Percentiles rank a stretch among this genome's conserved stretches.
phyloP scores from a whole-genome alignment of 371 early-diverging fungal genomes.

The Actinomortierella wolfii region DNA sequence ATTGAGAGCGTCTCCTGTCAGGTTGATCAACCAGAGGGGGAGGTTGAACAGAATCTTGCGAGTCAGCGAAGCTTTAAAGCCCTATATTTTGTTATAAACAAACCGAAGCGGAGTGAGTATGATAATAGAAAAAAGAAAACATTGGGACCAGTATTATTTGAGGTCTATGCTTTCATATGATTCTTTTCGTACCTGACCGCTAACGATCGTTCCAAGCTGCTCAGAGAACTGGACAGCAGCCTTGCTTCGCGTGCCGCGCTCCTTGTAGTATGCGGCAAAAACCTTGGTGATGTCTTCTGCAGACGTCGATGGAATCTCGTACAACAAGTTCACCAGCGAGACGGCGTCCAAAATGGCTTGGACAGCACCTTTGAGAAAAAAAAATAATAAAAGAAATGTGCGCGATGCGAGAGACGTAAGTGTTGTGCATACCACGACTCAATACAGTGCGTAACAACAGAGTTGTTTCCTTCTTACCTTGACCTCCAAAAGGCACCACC shows the following conservation, averaged over 20 bases:
- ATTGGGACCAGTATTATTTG: too few species aligned
- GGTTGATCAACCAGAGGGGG: conserved; percentile 21
- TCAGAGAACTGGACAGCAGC: conserved; percentile 32
- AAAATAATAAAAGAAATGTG: background rate
- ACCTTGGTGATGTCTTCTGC: conserved; percentile 8
- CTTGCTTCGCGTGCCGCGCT: conserved; percentile 20
- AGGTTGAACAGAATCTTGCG: conserved; percentile 36
- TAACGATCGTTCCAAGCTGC: conserved; percentile 25
- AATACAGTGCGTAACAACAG: too few species aligned
- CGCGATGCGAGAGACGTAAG: too few species aligned
- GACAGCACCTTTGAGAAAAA: conserved; percentile 24
- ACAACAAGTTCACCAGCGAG: conserved; percentile 23
- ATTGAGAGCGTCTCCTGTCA: conserved; percentile 23
- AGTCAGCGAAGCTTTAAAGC: background rate
- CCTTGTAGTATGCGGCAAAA: conserved; percentile 30
- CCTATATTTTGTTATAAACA: too few species aligned
- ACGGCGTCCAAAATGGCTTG: conserved; percentile 43
- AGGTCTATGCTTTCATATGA: background rate
- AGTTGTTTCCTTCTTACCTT: too few species aligned
- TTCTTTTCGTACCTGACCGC: conserved; percentile 33
- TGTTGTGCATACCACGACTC: too few species aligned
- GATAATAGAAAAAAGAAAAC: too few species aligned
- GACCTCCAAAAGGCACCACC: conserved; percentile 10
- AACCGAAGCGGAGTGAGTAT: too few species aligned
- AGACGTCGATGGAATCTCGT: conserved; percentile 26